Conservation (phyloP, 2,329 filamentous ascomycete genomes). For the Microsporum canis region DNA sequence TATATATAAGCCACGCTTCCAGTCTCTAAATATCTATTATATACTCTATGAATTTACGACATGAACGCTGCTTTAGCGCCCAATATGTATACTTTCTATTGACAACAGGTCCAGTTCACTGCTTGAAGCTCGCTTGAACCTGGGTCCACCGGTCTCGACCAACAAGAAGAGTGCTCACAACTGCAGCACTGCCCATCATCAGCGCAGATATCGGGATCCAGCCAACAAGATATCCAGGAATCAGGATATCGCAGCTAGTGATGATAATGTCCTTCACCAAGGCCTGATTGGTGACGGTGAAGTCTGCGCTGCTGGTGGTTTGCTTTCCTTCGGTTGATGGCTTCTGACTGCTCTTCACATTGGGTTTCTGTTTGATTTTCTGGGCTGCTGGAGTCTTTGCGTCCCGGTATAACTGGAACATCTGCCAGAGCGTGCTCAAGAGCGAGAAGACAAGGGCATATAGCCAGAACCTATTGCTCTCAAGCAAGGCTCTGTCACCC, state of each 20-base stretch:
- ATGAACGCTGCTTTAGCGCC: no score
- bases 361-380: not conserved
- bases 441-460: conserved; percentile 47
- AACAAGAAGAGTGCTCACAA: conserved; percentile 52
- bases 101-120: not conserved
- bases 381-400: not conserved
- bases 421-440: conserved; percentile 21
- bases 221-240: conserved; percentile 50
- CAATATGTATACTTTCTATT: no score
- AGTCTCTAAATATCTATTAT: no score
- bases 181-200: conserved; percentile 47
- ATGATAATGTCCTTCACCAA: conserved; percentile 43
- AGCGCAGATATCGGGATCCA: conserved; percentile 47
- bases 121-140: conserved; percentile 3
- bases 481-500: conserved; percentile 40
- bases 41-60: no score
- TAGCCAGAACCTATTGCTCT: conserved; percentile 62
- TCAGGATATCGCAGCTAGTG: conserved; percentile 50
- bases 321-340: conserved; percentile 5
- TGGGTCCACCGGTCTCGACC: conserved; percentile 49
- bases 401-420: conserved; percentile 13
- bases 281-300: not conserved
- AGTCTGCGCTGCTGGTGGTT: not conserved
- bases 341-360: conserved; percentile 19
- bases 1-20: no score